Evolutionary conservation across 495 filamentous ascomycete species (phyloP), one percentile per base, ranked within the genome.

Genomic region (Xylaria bambusicola): DNA sequence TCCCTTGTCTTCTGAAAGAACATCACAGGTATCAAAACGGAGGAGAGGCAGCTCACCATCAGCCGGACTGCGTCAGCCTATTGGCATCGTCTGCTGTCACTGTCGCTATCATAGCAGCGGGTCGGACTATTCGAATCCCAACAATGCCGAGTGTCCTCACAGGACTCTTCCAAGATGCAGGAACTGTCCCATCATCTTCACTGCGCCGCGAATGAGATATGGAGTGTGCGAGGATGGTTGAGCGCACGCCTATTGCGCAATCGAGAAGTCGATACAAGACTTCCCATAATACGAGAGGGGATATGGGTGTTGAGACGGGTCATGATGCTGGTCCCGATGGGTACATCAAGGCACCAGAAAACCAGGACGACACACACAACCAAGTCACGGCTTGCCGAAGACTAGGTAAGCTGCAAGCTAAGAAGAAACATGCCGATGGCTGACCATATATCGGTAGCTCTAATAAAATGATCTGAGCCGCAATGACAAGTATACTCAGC

Each of bases 61-160:
- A 33, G 24, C 52, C 8, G 38, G 46, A 18, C 31, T 5, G 1
- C 54, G 48, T 29, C 54, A 56, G n/a, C 54, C 54, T n/a, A 56
- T 56, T 9, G 54, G 54, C 29, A 47, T 56, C 54, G 44, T 56
- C 0, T 56, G 54, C 31, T 56, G 54, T 44, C 8, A 46, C 54
- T 56, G 54, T 3, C 54, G 44, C 3, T 56, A 56, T 17, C 54
- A 40, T n/a, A 56, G 54, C 21, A 56, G 54, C 17, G 54, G 54
- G 12, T 26, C 31, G 4, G 47, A 56, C 44, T 56, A 44, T 31
- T 48, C 54, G 20, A 56, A 56, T n/a, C 54, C 54, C 21, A 23
- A 56, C 13, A 29, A 46, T 9, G 45, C 31, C 0, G 13, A 10
- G 7, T 56, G 54, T 40, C 40, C 29, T 6, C 54, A 56, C 31